Percentiles rank a stretch among this genome's conserved stretches.
These are phyloP conservation scores for Cercophora sp. DNA, from an alignment of 495 filamentous ascomycete genomes.

Conservation along the genomic window DNA sequence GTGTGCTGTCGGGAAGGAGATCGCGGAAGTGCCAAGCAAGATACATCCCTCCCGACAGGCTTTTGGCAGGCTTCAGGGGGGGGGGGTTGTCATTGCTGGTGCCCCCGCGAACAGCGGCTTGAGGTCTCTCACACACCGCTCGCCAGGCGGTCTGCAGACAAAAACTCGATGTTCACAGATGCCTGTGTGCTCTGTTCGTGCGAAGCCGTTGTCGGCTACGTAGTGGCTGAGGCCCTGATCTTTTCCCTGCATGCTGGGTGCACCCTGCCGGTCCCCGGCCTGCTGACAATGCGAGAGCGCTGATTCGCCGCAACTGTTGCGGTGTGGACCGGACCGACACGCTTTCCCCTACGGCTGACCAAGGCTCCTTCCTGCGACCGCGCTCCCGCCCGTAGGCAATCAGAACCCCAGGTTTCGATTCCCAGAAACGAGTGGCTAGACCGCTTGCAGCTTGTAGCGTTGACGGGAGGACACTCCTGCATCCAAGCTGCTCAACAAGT, in stretches of 20 bases:
- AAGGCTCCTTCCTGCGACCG: not conserved
- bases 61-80: too few species aligned
- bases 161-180: not conserved
- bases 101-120: too few species aligned
- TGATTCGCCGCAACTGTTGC: constrained; percentile 17
- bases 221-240: constrained; percentile 8
- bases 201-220: not conserved
- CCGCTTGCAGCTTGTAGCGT: not conserved
- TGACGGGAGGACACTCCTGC: constrained; percentile 1
- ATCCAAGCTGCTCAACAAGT: not conserved
- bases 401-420: constrained; percentile 3
- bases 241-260: constrained; percentile 5
- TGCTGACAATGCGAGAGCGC: constrained; percentile 28
- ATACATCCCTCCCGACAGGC: too few species aligned
- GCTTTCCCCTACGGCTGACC: constrained; percentile 5
- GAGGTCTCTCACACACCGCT: too few species aligned
- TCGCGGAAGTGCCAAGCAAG: constrained; percentile 22
- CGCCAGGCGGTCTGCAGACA: too few species aligned
- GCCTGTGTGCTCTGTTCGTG: not conserved
- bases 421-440: not conserved
- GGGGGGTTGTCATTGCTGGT: too few species aligned
- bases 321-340: constrained; percentile 11
- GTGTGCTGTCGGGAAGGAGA: constrained; percentile 13
- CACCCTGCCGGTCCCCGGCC: constrained; percentile 8
- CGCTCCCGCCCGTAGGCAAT: not conserved